Percentiles rank a stretch among this genome's conserved stretches.
Evolutionary conservation across 2,329 filamentous ascomycete species (phyloP).

Genomic region (Fusarium domesticum): DNA sequence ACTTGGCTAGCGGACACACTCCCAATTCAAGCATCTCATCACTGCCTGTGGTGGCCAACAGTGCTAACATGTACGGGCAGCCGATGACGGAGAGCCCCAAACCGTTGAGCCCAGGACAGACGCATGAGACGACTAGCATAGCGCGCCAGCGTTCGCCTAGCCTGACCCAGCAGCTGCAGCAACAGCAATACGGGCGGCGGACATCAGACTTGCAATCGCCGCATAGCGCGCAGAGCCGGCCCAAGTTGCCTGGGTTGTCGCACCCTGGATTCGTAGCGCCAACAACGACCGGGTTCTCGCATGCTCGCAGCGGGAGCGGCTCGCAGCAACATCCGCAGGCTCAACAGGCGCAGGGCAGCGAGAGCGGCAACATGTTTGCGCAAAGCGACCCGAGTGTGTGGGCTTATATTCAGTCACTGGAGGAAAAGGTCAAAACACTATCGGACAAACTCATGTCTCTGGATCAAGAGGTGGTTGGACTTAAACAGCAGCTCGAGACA

Average conservation of each 20-base stretch:
- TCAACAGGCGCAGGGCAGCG: slow-evolving; percentile 45
- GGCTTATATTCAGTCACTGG: slow-evolving; percentile 69
- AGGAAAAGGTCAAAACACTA: slow-evolving; percentile 48
- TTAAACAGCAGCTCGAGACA: slow-evolving; percentile 36
- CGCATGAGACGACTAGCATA: slow-evolving; percentile 51
- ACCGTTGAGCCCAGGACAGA: slow-evolving; percentile 66
- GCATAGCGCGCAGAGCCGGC: slow-evolving; percentile 43
- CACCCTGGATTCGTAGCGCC: slow-evolving; percentile 37
- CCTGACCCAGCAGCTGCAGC: slow-evolving; percentile 61
- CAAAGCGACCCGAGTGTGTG: slow-evolving; percentile 62
- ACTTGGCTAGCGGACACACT: slow-evolving; percentile 42
- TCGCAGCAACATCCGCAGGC: slow-evolving; percentile 37
- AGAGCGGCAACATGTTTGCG: slow-evolving; percentile 66
- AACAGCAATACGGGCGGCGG: slow-evolving; percentile 51
- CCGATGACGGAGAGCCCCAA: slow-evolving; percentile 86
- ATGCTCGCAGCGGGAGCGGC: slow-evolving; percentile 44
- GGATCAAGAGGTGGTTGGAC: slow-evolving; percentile 33
- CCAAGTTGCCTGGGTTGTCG: slow-evolving; percentile 38
- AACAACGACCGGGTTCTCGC: slow-evolving; percentile 31
- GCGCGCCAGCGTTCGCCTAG: slow-evolving; percentile 63
- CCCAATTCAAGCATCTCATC: slow-evolving; percentile 50
- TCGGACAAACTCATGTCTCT: slow-evolving; percentile 35
- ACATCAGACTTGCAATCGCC: slow-evolving; percentile 55
- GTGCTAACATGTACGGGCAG: slow-evolving; percentile 65
- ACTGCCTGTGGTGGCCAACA: slow-evolving; percentile 44